These are phyloP conservation scores for Akanthomyces lecanii DNA, from an alignment of 2,329 filamentous ascomycete species.

Conservation along the genomic window DNA sequence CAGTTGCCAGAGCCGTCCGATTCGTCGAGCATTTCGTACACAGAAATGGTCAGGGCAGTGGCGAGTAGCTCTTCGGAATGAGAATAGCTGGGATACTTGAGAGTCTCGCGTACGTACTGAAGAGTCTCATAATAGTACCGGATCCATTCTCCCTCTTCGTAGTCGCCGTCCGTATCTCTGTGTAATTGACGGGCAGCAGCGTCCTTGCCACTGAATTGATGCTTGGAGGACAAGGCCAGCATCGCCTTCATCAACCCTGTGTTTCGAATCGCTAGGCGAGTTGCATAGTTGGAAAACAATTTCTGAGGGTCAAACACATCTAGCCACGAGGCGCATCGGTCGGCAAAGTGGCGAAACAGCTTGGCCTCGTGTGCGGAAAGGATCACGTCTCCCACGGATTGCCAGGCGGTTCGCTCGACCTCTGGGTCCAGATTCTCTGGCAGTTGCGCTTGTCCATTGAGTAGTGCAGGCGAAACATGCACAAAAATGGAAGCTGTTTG, in stretches of 20 bases:
- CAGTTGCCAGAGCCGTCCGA: conserved; percentile 42
- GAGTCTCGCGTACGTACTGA: conserved; percentile 53
- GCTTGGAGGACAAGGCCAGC: conserved; percentile 49
- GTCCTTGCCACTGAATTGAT: conserved; percentile 23
- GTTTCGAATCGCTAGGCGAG: conserved; percentile 34
- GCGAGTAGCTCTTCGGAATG: conserved; percentile 45
- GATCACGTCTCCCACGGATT: conserved; percentile 23
- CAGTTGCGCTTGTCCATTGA: conserved; percentile 14
- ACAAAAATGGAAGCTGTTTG: neutral
- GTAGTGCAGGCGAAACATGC: conserved; percentile 12
- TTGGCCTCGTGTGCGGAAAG: conserved; percentile 25
- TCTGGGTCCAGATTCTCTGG: conserved; percentile 14
- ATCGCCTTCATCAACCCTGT: conserved; percentile 52
- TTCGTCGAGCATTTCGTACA: conserved; percentile 60
- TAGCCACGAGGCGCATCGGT: conserved; percentile 20
- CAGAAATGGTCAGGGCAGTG: conserved; percentile 54
- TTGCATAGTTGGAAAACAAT: conserved; percentile 18
- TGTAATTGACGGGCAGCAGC: neutral
- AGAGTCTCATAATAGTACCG: conserved; percentile 57
- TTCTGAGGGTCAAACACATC: conserved; percentile 18
- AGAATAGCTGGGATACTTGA: conserved; percentile 47
- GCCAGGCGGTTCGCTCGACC: conserved; percentile 26
- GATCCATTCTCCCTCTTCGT: conserved; percentile 29
- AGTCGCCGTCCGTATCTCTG: conserved; percentile 26
- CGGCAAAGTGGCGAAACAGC: conserved; percentile 29